phyloP scores from a whole-genome alignment of 106 monocot species.

The Alisma plantagoaquatica region DNA sequence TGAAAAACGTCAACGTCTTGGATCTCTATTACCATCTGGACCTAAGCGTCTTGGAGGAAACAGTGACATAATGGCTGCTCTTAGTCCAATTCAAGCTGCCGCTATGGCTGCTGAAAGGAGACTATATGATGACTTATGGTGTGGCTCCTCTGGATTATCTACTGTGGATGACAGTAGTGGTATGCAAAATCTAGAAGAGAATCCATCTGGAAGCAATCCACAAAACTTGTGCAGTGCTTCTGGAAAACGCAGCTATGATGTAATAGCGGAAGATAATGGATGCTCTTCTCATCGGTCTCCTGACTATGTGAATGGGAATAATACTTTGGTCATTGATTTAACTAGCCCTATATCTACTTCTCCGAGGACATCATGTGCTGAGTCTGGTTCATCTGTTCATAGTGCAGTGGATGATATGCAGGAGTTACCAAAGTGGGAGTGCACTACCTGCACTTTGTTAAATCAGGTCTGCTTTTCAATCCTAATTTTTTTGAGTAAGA shows the following conservation, averaged over 20 bases:
- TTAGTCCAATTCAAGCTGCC: slow-evolving; percentile 90
- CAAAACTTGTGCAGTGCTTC: not conserved
- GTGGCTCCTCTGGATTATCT: slow-evolving; percentile 40
- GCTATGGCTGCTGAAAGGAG: slow-evolving; percentile 97
- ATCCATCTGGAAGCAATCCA: not conserved
- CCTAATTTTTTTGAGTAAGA: too few relatives aligned
- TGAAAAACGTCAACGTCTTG: slow-evolving; percentile 50
- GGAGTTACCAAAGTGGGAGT: slow-evolving; percentile 47
- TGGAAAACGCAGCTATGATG: slow-evolving; percentile 9
- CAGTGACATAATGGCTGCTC: slow-evolving; percentile 57
- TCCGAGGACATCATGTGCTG: not conserved
- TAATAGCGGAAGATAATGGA: not conserved
- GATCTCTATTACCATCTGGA: slow-evolving; percentile 58
- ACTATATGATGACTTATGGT: slow-evolving; percentile 88
- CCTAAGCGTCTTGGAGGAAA: slow-evolving; percentile 70
- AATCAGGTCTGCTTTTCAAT: slow-evolving; percentile 42
- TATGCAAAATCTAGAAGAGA: not conserved
- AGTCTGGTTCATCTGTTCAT: not conserved
- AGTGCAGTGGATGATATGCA: not conserved
- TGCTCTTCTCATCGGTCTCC: not conserved
- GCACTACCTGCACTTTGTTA: slow-evolving; percentile 58
- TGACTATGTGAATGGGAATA: not conserved
- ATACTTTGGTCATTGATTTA: not conserved
- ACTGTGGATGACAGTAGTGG: slow-evolving; percentile 2
- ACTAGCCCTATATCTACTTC: not conserved